Evolutionary conservation across 139 green algal species (phyloP).

Genomic region (Chlorella sp.): DNA sequence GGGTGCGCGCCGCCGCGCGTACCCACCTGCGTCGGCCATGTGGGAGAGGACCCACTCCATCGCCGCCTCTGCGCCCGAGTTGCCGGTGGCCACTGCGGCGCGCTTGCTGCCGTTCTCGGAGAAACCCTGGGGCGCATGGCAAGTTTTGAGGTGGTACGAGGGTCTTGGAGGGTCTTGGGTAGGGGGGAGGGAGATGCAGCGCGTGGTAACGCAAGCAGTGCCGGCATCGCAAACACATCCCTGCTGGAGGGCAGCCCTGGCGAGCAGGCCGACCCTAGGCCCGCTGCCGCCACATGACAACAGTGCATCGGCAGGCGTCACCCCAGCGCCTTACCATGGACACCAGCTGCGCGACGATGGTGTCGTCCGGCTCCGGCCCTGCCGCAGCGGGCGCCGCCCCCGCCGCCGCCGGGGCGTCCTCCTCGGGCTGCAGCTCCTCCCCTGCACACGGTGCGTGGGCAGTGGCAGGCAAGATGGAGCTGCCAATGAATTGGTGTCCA

Average conservation of each 20-base stretch:
- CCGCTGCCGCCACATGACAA: no score
- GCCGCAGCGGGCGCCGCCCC: constrained; percentile 15
- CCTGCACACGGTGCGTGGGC: constrained; percentile 48
- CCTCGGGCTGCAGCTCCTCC: constrained; percentile 82
- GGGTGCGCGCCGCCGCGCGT: no score
- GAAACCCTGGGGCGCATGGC: constrained; percentile 96
- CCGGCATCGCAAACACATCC: no score
- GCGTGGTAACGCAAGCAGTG: no score
- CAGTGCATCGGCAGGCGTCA: no score
- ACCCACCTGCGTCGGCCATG: constrained; percentile 94
- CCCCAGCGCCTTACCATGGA: no score
- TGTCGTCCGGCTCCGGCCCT: constrained; percentile 37
- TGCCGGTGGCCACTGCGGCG: constrained; percentile 62
- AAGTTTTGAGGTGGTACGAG: constrained; percentile 70
- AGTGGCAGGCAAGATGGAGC: no score
- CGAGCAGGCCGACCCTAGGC: no score
- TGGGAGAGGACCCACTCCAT: constrained; percentile 94
- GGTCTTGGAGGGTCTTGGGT: background rate
- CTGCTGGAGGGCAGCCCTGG: no score
- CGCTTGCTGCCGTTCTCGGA: constrained; percentile 74
- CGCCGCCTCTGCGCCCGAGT: constrained; percentile 67
- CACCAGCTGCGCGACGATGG: constrained; percentile 29
- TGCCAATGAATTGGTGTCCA: no score
- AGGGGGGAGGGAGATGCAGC: background rate
- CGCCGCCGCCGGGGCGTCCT: constrained; percentile 19